Percentiles rank a stretch among this genome's conserved stretches.
phyloP scores from a whole-genome alignment of 805 yeast genomes.

The Vanderwaltozyma yarrowii region DNA sequence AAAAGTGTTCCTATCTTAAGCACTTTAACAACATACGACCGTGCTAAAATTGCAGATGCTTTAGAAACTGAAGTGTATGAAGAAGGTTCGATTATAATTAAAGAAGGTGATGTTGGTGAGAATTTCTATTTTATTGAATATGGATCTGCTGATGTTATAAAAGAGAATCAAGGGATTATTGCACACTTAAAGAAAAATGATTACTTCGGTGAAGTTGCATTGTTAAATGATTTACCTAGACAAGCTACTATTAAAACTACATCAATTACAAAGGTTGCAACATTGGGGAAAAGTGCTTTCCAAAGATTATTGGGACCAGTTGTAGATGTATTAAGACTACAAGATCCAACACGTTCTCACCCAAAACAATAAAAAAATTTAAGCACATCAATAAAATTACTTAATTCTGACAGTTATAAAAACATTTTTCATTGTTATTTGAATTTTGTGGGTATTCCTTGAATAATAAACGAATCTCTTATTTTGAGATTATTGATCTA shows the following conservation, averaged over 20 bases:
- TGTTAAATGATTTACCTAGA: slow-evolving; percentile 84
- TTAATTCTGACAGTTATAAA: no score
- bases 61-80: slow-evolving; percentile 65
- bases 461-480: no score
- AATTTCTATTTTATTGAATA: slow-evolving; percentile 65
- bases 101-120: slow-evolving; percentile 80
- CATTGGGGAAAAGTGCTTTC: slow-evolving; percentile 85
- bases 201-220: slow-evolving; percentile 94
- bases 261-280: slow-evolving; percentile 74
- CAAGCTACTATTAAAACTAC: slow-evolving; percentile 85
- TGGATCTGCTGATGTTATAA: slow-evolving; percentile 73
- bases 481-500: no score
- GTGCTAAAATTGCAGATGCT: slow-evolving; percentile 92
- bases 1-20: slow-evolving; percentile 77
- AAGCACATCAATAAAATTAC: no score
- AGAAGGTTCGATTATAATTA: slow-evolving; percentile 64
- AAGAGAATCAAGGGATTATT: slow-evolving; percentile 48
- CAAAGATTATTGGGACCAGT: slow-evolving; percentile 92
- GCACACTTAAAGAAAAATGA: slow-evolving; percentile 64
- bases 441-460: neutral
- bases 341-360: slow-evolving; percentile 53
- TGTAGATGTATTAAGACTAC: slow-evolving; percentile 73
- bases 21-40: slow-evolving; percentile 64
- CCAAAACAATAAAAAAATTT: neutral
- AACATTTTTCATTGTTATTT: no score